Base-by-base conservation (phyloP, 192 early-diverging fungal genomes). In the Podila verticillata region DNA sequence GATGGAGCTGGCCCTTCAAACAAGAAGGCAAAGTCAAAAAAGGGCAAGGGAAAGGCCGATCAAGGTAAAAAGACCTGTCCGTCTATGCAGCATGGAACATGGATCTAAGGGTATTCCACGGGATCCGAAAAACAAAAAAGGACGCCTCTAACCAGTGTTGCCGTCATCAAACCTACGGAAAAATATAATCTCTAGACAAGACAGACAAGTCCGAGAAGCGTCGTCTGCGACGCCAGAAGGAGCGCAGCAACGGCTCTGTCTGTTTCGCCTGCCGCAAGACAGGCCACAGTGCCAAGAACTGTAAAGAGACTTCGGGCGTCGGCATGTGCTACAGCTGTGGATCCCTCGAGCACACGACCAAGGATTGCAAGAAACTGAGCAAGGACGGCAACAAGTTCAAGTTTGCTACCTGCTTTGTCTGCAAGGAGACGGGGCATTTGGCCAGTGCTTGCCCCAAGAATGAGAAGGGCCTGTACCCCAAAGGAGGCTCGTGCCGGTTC, bases 261-360 rank as follows among this genome's bases (percentile, higher is more conserved):
- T 98, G 96, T 83, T 98, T 95, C 83, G 86, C 90, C 7, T 98
- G 97, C 74, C 89, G 97, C 26, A 79, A 93, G 66, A 84, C 79
- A 30, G 97, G 96, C 30, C 97, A 98, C 70, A 91, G 90, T 29
- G 91, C 96, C 66, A 91, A 90, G 59, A 86, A 92, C 79, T 98
- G 96, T 78, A 95, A 95, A 17, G 74, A 91, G 34, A 70, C 88
- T 4, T 81, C 82, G 31, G 78, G 82, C 39, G 82, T 86, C 24
- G 90, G 91, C 17, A 88, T 96, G 31, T 98, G 97, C 83, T 97
- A 95, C 81, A 93, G 90, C 65, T 98, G 97, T 81, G 94, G 96
- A 24, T 93, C 94, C 6, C 82, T 85, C 6, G 94, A 95, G 61
- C 97, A 98, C 81, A 92, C 83, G 26, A 87, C 92, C n/a, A 92